Conservation (phyloP, 257 asterid genomes). For the Avicennia marina region DNA sequence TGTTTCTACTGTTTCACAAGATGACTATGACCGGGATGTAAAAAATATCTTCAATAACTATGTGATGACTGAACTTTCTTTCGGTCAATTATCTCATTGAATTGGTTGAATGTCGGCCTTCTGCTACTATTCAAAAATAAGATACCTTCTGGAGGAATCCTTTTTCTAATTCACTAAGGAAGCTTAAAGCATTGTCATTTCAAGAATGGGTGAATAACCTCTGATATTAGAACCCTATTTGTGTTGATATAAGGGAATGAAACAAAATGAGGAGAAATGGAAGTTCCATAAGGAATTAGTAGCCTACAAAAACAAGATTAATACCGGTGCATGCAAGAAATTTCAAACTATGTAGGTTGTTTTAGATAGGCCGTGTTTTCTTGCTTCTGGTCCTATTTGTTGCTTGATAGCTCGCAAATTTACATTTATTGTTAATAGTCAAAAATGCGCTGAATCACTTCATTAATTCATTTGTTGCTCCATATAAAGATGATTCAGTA, state of each 20-base stretch:
- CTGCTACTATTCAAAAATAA: background rate
- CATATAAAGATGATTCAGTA: too few relatives aligned
- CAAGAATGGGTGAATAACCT: background rate
- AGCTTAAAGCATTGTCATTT: background rate
- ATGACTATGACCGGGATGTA: background rate
- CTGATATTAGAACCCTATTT: background rate
- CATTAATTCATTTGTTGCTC: too few relatives aligned
- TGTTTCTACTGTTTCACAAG: background rate
- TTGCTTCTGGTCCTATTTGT: too few relatives aligned
- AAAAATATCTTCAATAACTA: background rate
- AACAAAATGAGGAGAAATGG: background rate
- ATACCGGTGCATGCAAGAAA: background rate
- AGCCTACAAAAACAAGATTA: too few relatives aligned
- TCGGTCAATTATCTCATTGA: background rate
- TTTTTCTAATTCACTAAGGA: background rate
- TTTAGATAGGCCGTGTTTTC: background rate
- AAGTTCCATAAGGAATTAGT: background rate
- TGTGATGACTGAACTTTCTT: constrained; percentile 3
- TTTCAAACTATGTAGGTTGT: background rate
- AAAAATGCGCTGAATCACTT: too few relatives aligned
- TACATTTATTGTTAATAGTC: too few relatives aligned
- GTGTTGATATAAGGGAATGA: background rate
- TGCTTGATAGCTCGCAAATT: too few relatives aligned
- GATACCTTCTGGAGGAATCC: background rate
- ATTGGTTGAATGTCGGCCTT: background rate